Percentiles rank a stretch among this genome's conserved stretches.
Evolutionary conservation across 192 early-diverging fungal species (phyloP).

Genomic region (Allomyces macrogynus): DNA sequence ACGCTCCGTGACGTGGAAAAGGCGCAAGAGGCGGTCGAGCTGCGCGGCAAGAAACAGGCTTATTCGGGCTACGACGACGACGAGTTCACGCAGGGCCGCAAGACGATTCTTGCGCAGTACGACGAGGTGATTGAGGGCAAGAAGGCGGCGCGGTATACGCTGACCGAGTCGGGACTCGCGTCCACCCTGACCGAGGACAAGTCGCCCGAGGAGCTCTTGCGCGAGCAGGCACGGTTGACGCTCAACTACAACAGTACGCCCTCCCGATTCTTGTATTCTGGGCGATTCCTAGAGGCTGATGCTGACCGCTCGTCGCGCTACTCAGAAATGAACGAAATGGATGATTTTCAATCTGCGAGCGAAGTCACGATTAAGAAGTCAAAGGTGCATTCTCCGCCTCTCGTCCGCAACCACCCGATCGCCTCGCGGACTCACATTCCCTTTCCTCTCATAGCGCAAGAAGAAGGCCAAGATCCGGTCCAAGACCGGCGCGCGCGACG

Average conservation of each 20-base stretch:
- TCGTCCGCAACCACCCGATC: too few species aligned
- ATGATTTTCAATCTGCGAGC: conserved; percentile 2
- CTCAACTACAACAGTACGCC: background rate
- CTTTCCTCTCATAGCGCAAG: too few species aligned
- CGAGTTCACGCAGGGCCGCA: conserved; percentile 30
- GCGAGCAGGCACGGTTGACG: background rate
- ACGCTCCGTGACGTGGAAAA: conserved; percentile 44
- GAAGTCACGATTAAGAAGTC: background rate
- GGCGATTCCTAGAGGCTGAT: too few species aligned
- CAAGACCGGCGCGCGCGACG: conserved; percentile 7
- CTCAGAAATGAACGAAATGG: conserved; percentile 5
- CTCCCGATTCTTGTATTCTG: too few species aligned
- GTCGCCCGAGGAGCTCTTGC: background rate
- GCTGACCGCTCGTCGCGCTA: too few species aligned
- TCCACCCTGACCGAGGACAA: too few species aligned
- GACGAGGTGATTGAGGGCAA: conserved; percentile 45
- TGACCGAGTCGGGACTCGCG: conserved; percentile 23
- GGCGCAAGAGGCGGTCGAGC: conserved; percentile 47
- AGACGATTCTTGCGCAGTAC: conserved; percentile 46
- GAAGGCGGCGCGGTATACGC: background rate
- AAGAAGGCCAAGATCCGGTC: background rate
- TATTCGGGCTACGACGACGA: conserved; percentile 62
- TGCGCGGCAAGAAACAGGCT: conserved; percentile 40
- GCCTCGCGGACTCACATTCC: too few species aligned
- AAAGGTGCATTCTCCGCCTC: too few species aligned